Conservation (phyloP, 495 filamentous ascomycete genomes). For the Daldinia decipiens region DNA sequence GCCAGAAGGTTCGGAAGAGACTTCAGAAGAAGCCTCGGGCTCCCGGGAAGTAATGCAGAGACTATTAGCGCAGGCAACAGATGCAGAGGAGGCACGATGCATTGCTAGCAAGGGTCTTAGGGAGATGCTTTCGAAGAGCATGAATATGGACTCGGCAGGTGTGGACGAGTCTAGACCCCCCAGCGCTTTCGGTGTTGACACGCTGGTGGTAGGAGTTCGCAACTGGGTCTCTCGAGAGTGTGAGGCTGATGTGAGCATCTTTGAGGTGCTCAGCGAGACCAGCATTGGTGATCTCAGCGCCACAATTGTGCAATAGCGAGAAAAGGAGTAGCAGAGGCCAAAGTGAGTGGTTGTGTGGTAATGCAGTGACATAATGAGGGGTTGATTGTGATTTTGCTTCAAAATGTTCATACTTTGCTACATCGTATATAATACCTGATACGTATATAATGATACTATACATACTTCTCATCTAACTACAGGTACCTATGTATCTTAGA, state of each 20-base stretch:
- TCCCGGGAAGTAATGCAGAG: slow-evolving; percentile 25
- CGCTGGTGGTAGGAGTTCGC: slow-evolving; percentile 40
- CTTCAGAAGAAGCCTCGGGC: slow-evolving; percentile 3
- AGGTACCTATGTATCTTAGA: too few species aligned
- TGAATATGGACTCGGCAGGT: slow-evolving; percentile 42
- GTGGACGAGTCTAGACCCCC: slow-evolving; percentile 37
- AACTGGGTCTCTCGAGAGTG: slow-evolving; percentile 40
- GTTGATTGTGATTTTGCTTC: too few species aligned
- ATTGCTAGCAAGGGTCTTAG: slow-evolving; percentile 38
- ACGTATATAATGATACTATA: too few species aligned
- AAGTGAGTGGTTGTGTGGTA: slow-evolving; percentile 2
- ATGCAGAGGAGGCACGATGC: slow-evolving; percentile 28
- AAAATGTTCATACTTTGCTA: too few species aligned
- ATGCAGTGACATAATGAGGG: too few species aligned
- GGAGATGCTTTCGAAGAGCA: slow-evolving; percentile 43
- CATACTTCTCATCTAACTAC: too few species aligned
- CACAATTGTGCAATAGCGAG: slow-evolving; percentile 35
- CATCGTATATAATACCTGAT: too few species aligned
- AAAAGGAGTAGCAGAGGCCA: too few species aligned
- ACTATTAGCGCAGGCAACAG: slow-evolving; percentile 26
- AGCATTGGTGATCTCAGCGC: slow-evolving; percentile 36
- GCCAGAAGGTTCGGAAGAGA: slow-evolving; percentile 9
- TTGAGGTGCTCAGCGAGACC: slow-evolving; percentile 40
- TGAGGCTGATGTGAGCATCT: slow-evolving; percentile 39
- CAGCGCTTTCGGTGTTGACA: slow-evolving; percentile 47